Percentiles rank a stretch among this genome's conserved stretches.
Evolutionary conservation across 2,329 filamentous ascomycete genomes (phyloP).

Genomic region (Fusarium anguioides): DNA sequence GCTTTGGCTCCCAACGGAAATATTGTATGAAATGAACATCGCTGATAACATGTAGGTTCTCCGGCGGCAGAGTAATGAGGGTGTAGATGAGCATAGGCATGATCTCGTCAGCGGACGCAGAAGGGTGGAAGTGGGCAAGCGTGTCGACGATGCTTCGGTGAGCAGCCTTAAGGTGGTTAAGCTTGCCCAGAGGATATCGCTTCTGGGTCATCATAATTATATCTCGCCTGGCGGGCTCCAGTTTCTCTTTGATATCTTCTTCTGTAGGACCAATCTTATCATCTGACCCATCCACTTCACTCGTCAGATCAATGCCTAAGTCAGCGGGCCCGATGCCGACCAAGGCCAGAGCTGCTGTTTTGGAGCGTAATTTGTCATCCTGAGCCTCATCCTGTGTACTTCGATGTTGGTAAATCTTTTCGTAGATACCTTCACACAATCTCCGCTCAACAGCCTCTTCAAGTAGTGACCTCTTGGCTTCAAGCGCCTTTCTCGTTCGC

Average conservation of each 20-base stretch:
- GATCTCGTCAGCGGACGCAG: slow-evolving; percentile 96
- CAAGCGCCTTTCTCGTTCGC: slow-evolving; percentile 79
- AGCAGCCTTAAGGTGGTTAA: slow-evolving; percentile 86
- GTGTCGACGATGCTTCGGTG: slow-evolving; percentile 97
- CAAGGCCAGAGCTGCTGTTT: slow-evolving; percentile 89
- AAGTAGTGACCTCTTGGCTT: slow-evolving; percentile 78
- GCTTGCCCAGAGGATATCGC: slow-evolving; percentile 88
- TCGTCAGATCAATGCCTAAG: slow-evolving; percentile 79
- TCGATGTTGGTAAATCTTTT: slow-evolving; percentile 89
- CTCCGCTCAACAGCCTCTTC: slow-evolving; percentile 93
- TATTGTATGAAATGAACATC: slow-evolving; percentile 95
- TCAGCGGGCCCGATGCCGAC: slow-evolving; percentile 91
- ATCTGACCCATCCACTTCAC: slow-evolving; percentile 64
- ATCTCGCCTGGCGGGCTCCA: slow-evolving; percentile 75
- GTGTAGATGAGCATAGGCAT: slow-evolving; percentile 97
- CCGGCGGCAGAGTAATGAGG: slow-evolving; percentile 88
- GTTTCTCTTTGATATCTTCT: slow-evolving; percentile 76
- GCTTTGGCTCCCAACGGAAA: slow-evolving; percentile 85
- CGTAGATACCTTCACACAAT: slow-evolving; percentile 86
- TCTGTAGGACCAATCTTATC: slow-evolving; percentile 69
- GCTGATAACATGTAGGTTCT: slow-evolving; percentile 89
- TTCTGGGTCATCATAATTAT: slow-evolving; percentile 86
- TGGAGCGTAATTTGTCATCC: slow-evolving; percentile 93
- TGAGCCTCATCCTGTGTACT: slow-evolving; percentile 94
- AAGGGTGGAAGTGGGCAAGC: slow-evolving; percentile 72